Base-by-base conservation (phyloP, 2,329 filamentous ascomycete genomes). In the Penicillium concentricum region DNA sequence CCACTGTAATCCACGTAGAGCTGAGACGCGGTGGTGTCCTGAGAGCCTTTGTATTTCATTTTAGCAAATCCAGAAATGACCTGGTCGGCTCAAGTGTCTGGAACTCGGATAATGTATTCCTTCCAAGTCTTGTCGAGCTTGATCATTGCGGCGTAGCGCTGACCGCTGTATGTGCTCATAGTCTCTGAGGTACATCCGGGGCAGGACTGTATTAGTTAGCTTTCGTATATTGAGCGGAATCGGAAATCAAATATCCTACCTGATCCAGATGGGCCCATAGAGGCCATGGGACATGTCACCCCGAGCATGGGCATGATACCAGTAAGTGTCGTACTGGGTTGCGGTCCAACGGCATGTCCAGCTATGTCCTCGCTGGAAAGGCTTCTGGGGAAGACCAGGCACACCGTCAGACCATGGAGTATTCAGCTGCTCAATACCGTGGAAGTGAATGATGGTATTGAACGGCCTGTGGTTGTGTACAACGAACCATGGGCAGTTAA, bases 391-490 rank as follows among this genome's bases (percentile, higher is more conserved):
- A 2, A 86, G 69, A 1, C 84, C 84, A 1, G 82, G 81, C 0
- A 84, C 80, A 20, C 84, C 84, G 56, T 87, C 84, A 0, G 83
- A 78, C 82, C 82, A 85, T 0, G 82, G 81, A 0, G 82, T 85
- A 18, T 72, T 70, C 2, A 67, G 59, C 74, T 82, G 80, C 57
- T 67, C 79, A 32, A 85, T 72, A 24, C 76, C 75, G 48, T 72
- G 70, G 50, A 67, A 73, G 47, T 73, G 71, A n/a, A 73, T 59
- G 2, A 68, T 68, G 1, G 64, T 68, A 12, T 71, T 66, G 55
- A 66, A 69, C 1, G 69, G 69, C 48, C 72, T 50, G 10, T 67
- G 52, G 42, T 73, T 73, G 46, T 70, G 62, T 13, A 74, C 67
- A n/a, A 67, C 52, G 28, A 72, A 60, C 65, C 70, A 32, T 35